Conservation (phyloP, 192 early-diverging fungal genomes). For the Podila minutissima region DNA sequence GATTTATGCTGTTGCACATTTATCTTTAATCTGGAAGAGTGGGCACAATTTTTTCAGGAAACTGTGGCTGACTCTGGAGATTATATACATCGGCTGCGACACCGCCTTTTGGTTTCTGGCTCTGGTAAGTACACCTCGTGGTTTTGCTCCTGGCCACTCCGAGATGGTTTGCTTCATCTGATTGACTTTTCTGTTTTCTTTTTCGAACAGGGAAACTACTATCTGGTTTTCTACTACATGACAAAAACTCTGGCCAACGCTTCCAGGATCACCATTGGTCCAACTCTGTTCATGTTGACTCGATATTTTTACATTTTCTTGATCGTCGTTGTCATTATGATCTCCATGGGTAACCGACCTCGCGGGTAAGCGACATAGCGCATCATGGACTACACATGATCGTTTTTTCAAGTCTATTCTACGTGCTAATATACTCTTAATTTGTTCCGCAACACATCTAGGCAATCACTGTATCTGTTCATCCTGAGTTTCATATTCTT, state of each 20-base stretch:
- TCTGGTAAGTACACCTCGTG: slow-evolving; percentile 9
- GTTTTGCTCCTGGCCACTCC: background rate
- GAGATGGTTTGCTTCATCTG: no score
- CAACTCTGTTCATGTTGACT: slow-evolving; percentile 37
- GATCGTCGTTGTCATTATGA: slow-evolving; percentile 51
- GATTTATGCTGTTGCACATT: slow-evolving; percentile 43
- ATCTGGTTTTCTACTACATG: slow-evolving; percentile 49
- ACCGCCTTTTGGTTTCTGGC: slow-evolving; percentile 50
- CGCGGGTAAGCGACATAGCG: slow-evolving; percentile 25
- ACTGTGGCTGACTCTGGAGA: slow-evolving; percentile 45
- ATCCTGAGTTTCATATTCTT: slow-evolving; percentile 48
- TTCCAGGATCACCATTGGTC: slow-evolving; percentile 16
- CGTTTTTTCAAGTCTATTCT: background rate
- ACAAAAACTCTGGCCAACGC: slow-evolving; percentile 23
- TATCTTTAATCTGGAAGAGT: slow-evolving; percentile 38
- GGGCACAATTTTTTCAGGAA: slow-evolving; percentile 37
- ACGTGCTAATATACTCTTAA: background rate
- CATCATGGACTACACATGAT: background rate
- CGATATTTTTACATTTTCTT: slow-evolving; percentile 41
- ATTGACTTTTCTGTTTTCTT: background rate
- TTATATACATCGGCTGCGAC: slow-evolving; percentile 48
- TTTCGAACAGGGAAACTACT: slow-evolving; percentile 40
- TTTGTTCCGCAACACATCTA: background rate
- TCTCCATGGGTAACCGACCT: slow-evolving; percentile 49
- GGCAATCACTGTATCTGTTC: slow-evolving; percentile 40